Base-by-base conservation (phyloP, 768 basidiomycete genomes). In the Harrya chromipes region DNA sequence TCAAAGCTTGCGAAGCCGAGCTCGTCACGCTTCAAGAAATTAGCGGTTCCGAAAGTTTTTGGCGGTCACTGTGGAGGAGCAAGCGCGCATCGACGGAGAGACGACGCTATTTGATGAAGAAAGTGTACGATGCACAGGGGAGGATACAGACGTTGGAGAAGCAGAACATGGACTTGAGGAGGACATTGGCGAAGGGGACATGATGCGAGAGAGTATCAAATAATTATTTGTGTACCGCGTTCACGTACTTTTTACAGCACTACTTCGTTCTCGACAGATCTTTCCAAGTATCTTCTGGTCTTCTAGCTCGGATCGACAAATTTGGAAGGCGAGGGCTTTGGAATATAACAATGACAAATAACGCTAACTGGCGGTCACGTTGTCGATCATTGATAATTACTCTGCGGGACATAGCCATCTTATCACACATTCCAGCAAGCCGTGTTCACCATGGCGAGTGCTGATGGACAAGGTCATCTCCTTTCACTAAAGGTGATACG, bases 401-500 rank as follows among this genome's bases (percentile, higher is more conserved):
- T 33, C 33, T 29, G 29, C 29, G 12, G 26, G 29, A 29, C 11
- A 29, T 29, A 4, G 29, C 16, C 33, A 2, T 33, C 33, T 33
- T 33, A 33, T 33, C 23, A 24, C 27, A 34, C 8, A 17, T 11
- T 27, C 24, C 20, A 33, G 36, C 29, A 23, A 21, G 31, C 13
- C 13, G n/a, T 6, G 10, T 24, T 29, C 14, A 41, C 31, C 37
- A 63, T 66, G 57, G 16, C 57, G 12, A 61, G 47, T 38, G 64
- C 67, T 54, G 86, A 89, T 53, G 77, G 77, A 34, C 77, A 80
- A 47, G 72, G 76, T 1, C 87, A 90, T 65, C 71, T 84, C 33
- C 64, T 92, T 36, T 85, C 90, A 4, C 73, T 92, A 57, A 92
- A 92, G 68, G 90, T 91, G 49, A 92, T 92, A 86, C 80, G 90